Evolutionary conservation across 345 rosid species (phyloP).

Genomic region (Murraya paniculata): DNA sequence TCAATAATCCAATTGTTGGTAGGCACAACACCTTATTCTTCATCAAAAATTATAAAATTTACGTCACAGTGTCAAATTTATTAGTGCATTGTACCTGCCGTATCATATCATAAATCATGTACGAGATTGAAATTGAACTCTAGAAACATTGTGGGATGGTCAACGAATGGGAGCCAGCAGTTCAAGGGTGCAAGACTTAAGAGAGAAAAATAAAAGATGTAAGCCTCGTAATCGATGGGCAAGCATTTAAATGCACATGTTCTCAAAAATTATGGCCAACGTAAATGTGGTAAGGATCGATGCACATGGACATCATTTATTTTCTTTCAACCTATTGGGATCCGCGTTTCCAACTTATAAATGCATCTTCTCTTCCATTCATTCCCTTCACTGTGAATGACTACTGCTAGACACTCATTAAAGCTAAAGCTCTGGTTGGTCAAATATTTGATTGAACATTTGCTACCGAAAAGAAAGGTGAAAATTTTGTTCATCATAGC

Average conservation of each 20-base stretch:
- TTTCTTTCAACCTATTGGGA: constrained; percentile 3
- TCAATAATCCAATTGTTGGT: too few species aligned
- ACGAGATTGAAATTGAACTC: too few species aligned
- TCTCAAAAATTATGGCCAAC: neutral
- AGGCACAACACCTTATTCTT: too few species aligned
- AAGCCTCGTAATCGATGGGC: neutral
- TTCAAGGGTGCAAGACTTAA: too few species aligned
- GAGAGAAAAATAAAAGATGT: too few species aligned
- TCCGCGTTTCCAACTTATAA: neutral
- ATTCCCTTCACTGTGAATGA: neutral
- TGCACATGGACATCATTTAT: neutral
- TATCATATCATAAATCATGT: neutral
- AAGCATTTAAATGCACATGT: constrained; percentile 2
- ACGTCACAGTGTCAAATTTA: too few species aligned
- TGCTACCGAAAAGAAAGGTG: neutral
- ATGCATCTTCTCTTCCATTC: too few species aligned
- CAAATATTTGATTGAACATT: neutral
- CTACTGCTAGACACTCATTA: neutral
- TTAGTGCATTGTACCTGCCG: too few species aligned
- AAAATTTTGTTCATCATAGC: neutral
- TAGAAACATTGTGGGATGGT: neutral
- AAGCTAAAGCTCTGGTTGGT: neutral
- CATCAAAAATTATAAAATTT: too few species aligned
- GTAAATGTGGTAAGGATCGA: neutral
- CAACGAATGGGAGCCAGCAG: neutral